Evolutionary conservation across 208 protist species (phyloP).

Genomic region (Tritrichomonas musculus): DNA sequence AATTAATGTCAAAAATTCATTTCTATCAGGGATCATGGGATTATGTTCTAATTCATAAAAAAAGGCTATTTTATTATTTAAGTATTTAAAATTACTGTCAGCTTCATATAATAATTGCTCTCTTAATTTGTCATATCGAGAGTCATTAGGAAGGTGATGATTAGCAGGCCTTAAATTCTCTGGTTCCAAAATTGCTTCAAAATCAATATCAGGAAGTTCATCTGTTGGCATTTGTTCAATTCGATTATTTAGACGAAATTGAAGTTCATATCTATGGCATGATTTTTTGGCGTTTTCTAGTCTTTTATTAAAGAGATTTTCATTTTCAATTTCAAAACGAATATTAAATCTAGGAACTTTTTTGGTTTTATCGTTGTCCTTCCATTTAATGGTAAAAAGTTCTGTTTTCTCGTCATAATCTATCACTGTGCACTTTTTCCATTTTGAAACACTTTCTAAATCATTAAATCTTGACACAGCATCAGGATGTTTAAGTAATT

Average conservation of each 20-base stretch:
- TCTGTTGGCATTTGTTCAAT: background rate
- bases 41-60: constrained; percentile 1
- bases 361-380: background rate
- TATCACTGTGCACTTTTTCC: background rate
- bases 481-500: background rate
- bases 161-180: background rate
- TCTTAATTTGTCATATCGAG: background rate
- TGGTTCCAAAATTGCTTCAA: background rate
- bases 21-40: background rate
- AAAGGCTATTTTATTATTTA: constrained; percentile 23
- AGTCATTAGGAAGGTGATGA: background rate
- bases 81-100: background rate
- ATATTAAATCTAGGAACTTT: background rate
- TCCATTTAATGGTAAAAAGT: constrained; percentile 3
- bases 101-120: background rate
- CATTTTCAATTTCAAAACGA: background rate
- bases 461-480: background rate
- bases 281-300: background rate
- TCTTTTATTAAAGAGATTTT: background rate
- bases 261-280: background rate
- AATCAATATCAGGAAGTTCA: background rate
- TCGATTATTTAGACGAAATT: background rate
- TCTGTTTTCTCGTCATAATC: background rate
- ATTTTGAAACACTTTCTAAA: background rate
- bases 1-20: background rate